Evolutionary conservation across 208 protist species (phyloP), one percentile per base, ranked within the genome.

Genomic region (Crithidia brevicula): DNA sequence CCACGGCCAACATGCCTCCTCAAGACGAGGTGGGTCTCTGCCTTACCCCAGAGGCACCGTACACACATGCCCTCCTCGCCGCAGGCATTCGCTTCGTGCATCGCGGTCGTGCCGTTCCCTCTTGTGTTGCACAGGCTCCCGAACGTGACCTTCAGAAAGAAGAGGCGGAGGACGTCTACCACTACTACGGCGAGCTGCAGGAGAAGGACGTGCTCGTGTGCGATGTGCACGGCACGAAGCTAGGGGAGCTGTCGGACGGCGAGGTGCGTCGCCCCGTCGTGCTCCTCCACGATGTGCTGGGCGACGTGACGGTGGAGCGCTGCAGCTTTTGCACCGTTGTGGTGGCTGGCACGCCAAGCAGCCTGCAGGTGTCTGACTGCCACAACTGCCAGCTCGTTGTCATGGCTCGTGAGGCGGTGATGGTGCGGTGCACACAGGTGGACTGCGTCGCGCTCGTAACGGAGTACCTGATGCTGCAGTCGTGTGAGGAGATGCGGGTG

Each of bases 301-400:
- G 86, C 38, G 83, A 93, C 27, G 79, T 87, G 18, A 61, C 79
- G 13, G 72, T 96, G 8, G 70, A 84, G 53, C 67, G 85, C 52
- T 96, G 90, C 67, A 83, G 80, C 34, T 34, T 76, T 50, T 96
- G 90, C 76, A 91, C 83, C 11, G 72, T 96, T 16, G 72, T 86
- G 59, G 74, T 96, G 6, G 52, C 77, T 4, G 90, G 85, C 31
- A 85, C 85, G 3, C 72, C 61, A 5, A 79, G 80, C 50, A 83
- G 51, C 33, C 57, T 93, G 18, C 67, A 75, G 30, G 54, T 91
- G 22, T 49, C 49, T n/a, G 51, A 82, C 25, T 96, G 90, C 68
- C 72, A 81, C 36, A 10, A 88, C 50, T 68, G 89, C 58, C 56
- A 60, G 16, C 49, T 93, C 13, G 79, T 91, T 50, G 13, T 79